Evolutionary conservation across 176 grass and related monocot genomes (phyloP).

Genomic region (Oryza australiensis): DNA sequence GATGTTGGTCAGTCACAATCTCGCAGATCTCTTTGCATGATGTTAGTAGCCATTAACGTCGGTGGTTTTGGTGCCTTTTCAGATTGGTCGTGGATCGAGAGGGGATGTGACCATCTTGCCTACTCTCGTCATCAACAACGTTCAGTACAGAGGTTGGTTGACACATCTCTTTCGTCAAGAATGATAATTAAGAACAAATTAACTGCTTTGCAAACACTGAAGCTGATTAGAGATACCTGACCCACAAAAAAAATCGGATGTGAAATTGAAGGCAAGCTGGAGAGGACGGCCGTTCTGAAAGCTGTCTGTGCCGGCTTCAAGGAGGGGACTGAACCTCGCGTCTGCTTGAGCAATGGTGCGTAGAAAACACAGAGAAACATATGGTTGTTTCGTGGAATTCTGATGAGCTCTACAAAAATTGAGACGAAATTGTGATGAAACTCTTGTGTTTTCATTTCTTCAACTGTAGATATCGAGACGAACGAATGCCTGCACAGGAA

Average conservation of each 20-base stretch:
- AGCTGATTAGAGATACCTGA: background rate
- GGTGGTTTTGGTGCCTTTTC: background rate
- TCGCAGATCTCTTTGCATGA: background rate
- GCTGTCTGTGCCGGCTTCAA: conserved; percentile 92
- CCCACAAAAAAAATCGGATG: background rate
- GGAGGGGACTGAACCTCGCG: conserved; percentile 79
- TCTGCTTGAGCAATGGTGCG: conserved; percentile 78
- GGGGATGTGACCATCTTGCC: conserved; percentile 95
- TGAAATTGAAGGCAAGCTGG: conserved; percentile 66
- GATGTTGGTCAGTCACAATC: background rate
- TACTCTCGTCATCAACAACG: conserved; percentile 89
- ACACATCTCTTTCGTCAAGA: background rate
- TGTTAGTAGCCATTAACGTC: background rate
- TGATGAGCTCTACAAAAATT: too few species aligned
- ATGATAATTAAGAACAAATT: background rate
- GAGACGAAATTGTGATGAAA: background rate
- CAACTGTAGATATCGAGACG: conserved; percentile 73
- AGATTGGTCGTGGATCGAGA: conserved; percentile 74
- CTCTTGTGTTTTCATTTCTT: background rate
- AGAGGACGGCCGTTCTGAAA: conserved; percentile 88
- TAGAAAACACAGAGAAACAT: background rate
- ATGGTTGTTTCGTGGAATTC: background rate
- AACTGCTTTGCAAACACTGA: background rate
- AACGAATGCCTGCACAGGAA: conserved; percentile 77
- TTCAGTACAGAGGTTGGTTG: conserved; percentile 91